Conservation (phyloP, 139 green algal species). For the Trebouxia sp. region DNA sequence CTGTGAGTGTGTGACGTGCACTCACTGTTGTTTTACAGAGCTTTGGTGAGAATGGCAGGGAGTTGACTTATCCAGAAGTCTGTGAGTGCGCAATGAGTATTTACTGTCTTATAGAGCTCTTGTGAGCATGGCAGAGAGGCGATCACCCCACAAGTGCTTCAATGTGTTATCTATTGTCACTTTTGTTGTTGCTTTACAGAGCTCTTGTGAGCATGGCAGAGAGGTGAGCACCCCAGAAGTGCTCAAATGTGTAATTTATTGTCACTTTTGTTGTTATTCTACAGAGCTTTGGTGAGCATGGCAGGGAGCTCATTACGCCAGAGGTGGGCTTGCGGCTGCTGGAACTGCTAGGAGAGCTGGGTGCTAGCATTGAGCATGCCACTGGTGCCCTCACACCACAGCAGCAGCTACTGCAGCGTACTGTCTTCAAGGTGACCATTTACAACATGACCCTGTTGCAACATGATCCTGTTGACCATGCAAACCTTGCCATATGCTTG, state of each 20-base stretch:
- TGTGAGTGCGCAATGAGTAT: no score
- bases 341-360: constrained; percentile 56
- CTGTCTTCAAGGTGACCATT: constrained; percentile 72
- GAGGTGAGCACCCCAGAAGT: background rate
- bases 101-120: no score
- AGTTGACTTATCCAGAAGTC: constrained; percentile 87
- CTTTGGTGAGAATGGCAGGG: constrained; percentile 93
- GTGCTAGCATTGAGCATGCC: background rate
- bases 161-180: no score
- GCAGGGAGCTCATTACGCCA: constrained; percentile 82
- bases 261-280: constrained; percentile 24
- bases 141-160: no score
- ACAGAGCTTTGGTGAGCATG: constrained; percentile 93
- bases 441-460: background rate
- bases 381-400: background rate
- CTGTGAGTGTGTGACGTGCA: no score
- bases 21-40: no score
- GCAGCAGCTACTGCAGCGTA: constrained; percentile 43
- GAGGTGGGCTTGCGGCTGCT: constrained; percentile 85
- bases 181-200: no score
- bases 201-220: no score
- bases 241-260: background rate
- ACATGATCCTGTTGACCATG: no score
- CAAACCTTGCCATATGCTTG: no score
- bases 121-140: no score